These are phyloP conservation scores for Blastobotrys indianensis DNA, from an alignment of 1,139 yeast species.

Conservation along the genomic window DNA sequence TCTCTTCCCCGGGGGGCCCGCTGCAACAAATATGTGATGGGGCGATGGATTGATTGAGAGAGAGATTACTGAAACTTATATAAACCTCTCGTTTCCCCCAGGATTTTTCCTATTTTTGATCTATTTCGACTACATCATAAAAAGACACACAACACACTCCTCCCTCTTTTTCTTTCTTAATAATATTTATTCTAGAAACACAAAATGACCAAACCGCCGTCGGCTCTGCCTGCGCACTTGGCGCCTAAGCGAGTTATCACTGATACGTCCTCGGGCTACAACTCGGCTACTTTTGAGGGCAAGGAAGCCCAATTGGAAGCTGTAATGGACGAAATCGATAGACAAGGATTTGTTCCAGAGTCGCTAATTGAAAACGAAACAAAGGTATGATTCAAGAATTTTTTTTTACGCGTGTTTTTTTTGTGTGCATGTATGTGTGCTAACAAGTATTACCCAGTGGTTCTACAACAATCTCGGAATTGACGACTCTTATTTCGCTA, in stretches of 20 bases:
- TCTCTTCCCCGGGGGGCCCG: too few species aligned
- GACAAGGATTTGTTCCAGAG: slow-evolving; percentile 86
- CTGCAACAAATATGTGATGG: too few species aligned
- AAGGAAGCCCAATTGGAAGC: slow-evolving; percentile 75
- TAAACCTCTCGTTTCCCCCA: too few species aligned
- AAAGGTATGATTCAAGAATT: slow-evolving; percentile 30
- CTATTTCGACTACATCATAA: too few species aligned
- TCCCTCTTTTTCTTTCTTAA: not conserved
- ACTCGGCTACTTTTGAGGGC: slow-evolving; percentile 69
- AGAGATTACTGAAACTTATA: too few species aligned
- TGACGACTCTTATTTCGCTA: slow-evolving; percentile 84
- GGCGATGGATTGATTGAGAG: too few species aligned
- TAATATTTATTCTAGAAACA: not conserved
- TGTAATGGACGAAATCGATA: slow-evolving; percentile 77
- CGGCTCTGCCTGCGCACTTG: slow-evolving; percentile 13
- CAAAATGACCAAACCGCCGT: slow-evolving; percentile 11
- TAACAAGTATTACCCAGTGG: slow-evolving; percentile 42
- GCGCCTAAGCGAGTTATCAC: slow-evolving; percentile 17
- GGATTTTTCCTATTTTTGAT: too few species aligned
- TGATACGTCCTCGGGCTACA: slow-evolving; percentile 49
- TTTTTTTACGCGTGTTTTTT: not conserved
- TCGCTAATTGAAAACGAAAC: slow-evolving; percentile 78
- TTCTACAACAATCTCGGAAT: slow-evolving; percentile 84
- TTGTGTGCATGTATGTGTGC: slow-evolving; percentile 1
- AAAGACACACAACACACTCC: not conserved